These are phyloP conservation scores for Eucalyptus polyanthemos DNA, from an alignment of 345 rosid genomes.

Conservation along the genomic window DNA sequence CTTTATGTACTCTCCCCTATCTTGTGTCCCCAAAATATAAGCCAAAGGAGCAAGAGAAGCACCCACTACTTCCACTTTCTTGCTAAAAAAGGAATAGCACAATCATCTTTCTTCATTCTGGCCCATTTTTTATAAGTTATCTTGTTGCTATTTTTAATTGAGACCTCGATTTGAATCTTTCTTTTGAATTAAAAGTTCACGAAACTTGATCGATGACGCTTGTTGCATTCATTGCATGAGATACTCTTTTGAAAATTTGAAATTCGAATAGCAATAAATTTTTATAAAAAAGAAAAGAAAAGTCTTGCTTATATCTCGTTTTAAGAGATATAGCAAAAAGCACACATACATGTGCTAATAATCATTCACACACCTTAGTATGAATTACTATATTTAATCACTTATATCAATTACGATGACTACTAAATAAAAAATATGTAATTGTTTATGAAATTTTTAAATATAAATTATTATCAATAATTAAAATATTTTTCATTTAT, in stretches of 20 bases:
- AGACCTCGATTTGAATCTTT: neutral
- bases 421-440: neutral
- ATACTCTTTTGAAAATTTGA: too few species aligned
- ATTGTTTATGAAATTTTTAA: too few species aligned
- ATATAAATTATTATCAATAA: too few species aligned
- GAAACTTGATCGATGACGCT: neutral
- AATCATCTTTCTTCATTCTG: neutral
- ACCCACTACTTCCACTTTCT: neutral
- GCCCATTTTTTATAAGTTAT: neutral
- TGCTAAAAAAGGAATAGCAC: neutral
- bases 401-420: neutral
- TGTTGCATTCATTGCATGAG: neutral
- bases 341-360: neutral
- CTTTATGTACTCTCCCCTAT: neutral
- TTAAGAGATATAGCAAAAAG: neutral
- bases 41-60: neutral
- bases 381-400: too few species aligned
- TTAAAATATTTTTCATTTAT: too few species aligned
- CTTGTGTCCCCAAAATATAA: neutral
- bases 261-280: rapidly evolving
- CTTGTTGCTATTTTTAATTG: neutral
- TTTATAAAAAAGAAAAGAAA: neutral
- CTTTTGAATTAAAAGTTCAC: neutral
- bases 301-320: rapidly evolving
- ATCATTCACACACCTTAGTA: neutral